Conservation (phyloP, 768 basidiomycete genomes). For the Russula sp. region DNA sequence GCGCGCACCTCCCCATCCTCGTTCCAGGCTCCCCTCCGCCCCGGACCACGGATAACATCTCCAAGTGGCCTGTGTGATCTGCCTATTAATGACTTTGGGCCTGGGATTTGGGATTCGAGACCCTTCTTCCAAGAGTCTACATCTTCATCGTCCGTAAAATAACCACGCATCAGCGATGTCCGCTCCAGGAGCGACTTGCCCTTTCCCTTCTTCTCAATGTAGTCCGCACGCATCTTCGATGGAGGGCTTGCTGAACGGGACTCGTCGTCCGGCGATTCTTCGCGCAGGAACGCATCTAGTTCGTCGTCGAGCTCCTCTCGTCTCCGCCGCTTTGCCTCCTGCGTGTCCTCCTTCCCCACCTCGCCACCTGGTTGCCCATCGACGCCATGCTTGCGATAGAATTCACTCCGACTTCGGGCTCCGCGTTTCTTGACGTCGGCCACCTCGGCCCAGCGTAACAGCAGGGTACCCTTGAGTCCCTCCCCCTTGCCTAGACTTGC, state of each 20-base stretch:
- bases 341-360: constrained; percentile 31
- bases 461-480: constrained; percentile 61
- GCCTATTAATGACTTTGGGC: constrained; percentile 30
- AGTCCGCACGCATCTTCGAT: constrained; percentile 69
- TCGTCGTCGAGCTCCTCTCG: constrained; percentile 56
- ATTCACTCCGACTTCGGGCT: constrained; percentile 68
- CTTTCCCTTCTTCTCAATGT: constrained; percentile 44
- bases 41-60: constrained; percentile 10
- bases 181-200: constrained; percentile 52
- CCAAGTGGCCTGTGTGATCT: constrained; percentile 30
- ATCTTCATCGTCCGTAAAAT: constrained; percentile 37
- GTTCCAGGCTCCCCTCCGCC: constrained; percentile 20
- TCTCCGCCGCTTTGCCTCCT: constrained; percentile 38
- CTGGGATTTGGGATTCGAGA: constrained; percentile 43
- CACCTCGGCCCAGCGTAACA: constrained; percentile 71
- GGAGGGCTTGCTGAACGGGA: constrained; percentile 39
- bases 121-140: constrained; percentile 37
- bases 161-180: constrained; percentile 48
- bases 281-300: constrained; percentile 64
- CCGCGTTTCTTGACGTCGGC: constrained; percentile 78
- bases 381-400: constrained; percentile 72
- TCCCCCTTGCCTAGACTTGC: constrained; percentile 66
- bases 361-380: constrained; percentile 55
- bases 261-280: constrained; percentile 38
- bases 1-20: constrained; percentile 33